phyloP scores from a whole-genome alignment of 1,139 yeast species.

The Trichomonascaceae sp. region DNA sequence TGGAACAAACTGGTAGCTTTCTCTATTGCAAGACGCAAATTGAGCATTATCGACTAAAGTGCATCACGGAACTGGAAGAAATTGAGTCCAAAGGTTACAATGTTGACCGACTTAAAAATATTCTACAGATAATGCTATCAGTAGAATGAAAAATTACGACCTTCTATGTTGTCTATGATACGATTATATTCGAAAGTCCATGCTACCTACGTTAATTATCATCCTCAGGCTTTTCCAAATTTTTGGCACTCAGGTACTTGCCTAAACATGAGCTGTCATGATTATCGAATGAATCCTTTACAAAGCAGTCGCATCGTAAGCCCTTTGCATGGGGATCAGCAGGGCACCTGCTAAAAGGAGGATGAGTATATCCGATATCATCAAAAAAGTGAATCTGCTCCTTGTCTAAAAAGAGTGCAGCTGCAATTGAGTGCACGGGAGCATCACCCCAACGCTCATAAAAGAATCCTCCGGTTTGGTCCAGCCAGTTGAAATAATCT shows the following conservation, averaged over 20 bases:
- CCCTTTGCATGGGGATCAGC: conserved; percentile 22
- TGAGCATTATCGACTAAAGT: conserved; percentile 17
- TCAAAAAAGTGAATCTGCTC: conserved; percentile 70
- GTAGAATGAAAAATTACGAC: neutral
- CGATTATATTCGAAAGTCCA: neutral
- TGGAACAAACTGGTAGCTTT: conserved; percentile 42
- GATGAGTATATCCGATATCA: conserved; percentile 75
- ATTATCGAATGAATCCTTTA: conserved; percentile 22
- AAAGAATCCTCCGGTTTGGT: conserved; percentile 77
- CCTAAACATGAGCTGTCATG: conserved; percentile 24
- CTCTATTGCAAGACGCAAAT: conserved; percentile 30
- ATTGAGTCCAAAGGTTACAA: conserved; percentile 13
- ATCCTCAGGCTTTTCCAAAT: conserved; percentile 9
- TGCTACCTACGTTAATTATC: conserved; percentile 1
- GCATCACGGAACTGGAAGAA: conserved; percentile 17
- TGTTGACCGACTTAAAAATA: conserved; percentile 13
- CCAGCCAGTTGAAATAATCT: conserved; percentile 64
- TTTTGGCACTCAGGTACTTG: conserved; percentile 19
- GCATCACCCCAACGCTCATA: conserved; percentile 98
- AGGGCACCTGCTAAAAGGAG: conserved; percentile 74
- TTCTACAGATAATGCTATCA: conserved; percentile 16
- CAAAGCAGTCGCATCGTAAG: conserved; percentile 21
- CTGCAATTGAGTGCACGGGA: conserved; percentile 84
- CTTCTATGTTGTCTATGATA: too few relatives aligned
- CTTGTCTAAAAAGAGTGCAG: conserved; percentile 59